Percentiles rank a stretch among this genome's conserved stretches.
phyloP scores from a whole-genome alignment of 495 filamentous ascomycete species.

The Neurospora discreta region DNA sequence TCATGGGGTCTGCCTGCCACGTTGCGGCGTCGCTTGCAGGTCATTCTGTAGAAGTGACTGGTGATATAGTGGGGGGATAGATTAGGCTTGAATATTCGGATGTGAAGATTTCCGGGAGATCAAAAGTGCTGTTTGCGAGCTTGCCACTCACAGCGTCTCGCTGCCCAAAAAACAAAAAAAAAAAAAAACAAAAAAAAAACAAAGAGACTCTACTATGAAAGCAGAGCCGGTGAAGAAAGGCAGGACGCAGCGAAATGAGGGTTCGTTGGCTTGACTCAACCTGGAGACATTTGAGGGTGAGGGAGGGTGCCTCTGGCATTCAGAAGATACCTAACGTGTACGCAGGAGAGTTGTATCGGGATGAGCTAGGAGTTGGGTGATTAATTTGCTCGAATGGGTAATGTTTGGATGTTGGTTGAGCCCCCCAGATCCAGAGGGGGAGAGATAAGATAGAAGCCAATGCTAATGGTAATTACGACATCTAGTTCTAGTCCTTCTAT shows the following conservation, averaged over 20 bases:
- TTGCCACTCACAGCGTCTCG: neutral
- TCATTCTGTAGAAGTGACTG: too few species aligned
- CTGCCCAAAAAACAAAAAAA: too few species aligned
- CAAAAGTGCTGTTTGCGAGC: neutral
- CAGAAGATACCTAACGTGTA: neutral
- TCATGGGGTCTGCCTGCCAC: too few species aligned
- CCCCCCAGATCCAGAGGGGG: neutral
- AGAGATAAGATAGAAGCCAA: neutral
- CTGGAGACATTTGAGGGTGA: neutral
- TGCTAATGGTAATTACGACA: neutral
- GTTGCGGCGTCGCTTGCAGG: too few species aligned
- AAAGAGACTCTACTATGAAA: neutral
- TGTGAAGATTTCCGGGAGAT: neutral
- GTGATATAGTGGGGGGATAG: neutral
- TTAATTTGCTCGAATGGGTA: neutral
- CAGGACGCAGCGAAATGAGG: neutral
- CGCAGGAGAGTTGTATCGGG: neutral
- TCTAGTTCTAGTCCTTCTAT: neutral
- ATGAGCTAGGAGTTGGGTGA: neutral
- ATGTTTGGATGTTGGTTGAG: neutral
- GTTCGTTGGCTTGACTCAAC: neutral
- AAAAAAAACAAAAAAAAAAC: too few species aligned
- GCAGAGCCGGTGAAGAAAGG: neutral
- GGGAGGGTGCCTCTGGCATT: neutral
- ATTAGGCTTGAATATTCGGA: neutral